Conservation (phyloP, 140 eudicot species). For the Flaveria floridana region DNA sequence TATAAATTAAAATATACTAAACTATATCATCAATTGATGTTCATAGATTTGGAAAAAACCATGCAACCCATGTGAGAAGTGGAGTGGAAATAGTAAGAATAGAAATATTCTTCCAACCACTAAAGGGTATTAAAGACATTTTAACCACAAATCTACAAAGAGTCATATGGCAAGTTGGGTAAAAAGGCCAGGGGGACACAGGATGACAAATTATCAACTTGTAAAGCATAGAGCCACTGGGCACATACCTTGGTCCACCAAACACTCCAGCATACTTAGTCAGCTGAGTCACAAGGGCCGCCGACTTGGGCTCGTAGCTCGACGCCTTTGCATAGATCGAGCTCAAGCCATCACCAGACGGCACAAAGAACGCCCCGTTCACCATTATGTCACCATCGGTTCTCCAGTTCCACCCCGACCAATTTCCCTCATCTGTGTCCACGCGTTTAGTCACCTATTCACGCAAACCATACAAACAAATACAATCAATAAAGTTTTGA, state of each 20-base stretch:
- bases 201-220: conserved; percentile 13
- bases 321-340: conserved; percentile 60
- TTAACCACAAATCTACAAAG: conserved; percentile 29
- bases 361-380: conserved; percentile 85
- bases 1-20: not conserved
- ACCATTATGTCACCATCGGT: conserved; percentile 79
- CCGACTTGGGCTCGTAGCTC: conserved; percentile 75
- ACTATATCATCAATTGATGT: conserved; percentile 8
- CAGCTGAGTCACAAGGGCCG: conserved; percentile 55
- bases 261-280: conserved; percentile 73
- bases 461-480: not conserved
- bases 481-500: not conserved
- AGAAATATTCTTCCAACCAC: conserved; percentile 34
- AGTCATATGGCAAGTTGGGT: conserved; percentile 35
- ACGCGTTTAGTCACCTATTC: conserved; percentile 78
- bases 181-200: conserved; percentile 21
- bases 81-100: conserved; percentile 34
- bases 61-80: conserved; percentile 11
- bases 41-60: not conserved
- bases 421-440: conserved; percentile 64
- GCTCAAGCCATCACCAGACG: conserved; percentile 68
- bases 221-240: conserved; percentile 31
- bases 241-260: conserved; percentile 67
- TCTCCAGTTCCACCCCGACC: conserved; percentile 88
- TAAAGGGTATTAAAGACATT: conserved; percentile 27